Conservation (phyloP, 495 filamentous ascomycete species). For the Letharia lupina region DNA sequence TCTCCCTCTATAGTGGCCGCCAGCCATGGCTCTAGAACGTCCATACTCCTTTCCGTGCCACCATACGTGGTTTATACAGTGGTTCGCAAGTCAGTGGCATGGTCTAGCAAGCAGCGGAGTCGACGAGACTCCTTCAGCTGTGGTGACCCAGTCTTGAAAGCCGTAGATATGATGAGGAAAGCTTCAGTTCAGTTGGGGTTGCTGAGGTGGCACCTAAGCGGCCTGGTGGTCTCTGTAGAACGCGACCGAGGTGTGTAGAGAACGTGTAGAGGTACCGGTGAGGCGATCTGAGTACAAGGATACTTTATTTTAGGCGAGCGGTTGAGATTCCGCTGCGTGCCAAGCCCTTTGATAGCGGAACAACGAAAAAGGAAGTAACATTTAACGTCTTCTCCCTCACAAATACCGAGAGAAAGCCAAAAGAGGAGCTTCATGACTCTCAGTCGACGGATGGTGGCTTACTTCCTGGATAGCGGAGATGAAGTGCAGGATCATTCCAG, state of each 20-base stretch:
- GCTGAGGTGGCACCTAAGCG: background rate
- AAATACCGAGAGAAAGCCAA: background rate
- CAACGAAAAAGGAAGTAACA: background rate
- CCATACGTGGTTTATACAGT: background rate
- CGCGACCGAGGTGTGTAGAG: background rate
- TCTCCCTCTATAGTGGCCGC: background rate
- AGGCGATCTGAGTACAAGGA: too few relatives aligned
- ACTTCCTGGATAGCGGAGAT: background rate
- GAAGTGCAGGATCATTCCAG: background rate
- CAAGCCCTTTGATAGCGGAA: slow-evolving; percentile 11
- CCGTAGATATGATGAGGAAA: background rate
- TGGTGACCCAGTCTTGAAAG: background rate
- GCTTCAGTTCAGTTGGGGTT: background rate
- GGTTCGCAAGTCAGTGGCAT: slow-evolving; percentile 13
- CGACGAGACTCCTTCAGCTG: slow-evolving; percentile 11
- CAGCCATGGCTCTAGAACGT: background rate
- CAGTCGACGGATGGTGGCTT: background rate
- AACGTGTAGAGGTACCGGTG: background rate
- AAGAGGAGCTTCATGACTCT: background rate
- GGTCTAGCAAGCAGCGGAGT: slow-evolving; percentile 11
- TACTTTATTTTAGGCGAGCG: background rate
- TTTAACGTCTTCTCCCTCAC: background rate
- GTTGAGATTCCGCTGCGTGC: slow-evolving; percentile 8
- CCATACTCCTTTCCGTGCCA: background rate
- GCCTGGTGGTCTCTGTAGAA: background rate